Evolutionary conservation across 139 green algal genomes (phyloP), one percentile per base, ranked within the genome.

Genomic region (Coelastrella sp.): DNA sequence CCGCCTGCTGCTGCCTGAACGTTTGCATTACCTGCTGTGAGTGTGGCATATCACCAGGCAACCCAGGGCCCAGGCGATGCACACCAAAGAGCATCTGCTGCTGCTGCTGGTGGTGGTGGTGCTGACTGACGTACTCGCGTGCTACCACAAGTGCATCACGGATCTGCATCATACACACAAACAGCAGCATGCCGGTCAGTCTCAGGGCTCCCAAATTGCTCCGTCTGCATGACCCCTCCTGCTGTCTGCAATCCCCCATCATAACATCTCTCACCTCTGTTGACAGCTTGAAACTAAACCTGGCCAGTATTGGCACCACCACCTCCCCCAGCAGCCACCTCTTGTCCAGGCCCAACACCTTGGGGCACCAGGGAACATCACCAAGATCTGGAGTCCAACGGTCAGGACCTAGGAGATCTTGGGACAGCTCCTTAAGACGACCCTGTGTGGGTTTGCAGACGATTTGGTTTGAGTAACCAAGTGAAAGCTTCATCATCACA

Each of bases 291-390:
- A 79, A 34, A 11, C 43, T 15, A 23, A 41, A 8, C 13, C 38
- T 19, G 2, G 72, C 72, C 43, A 79, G 27, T 23, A 27, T 38
- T 9, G 72, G 72, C 43, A 79, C 32, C 72, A 79, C 27, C 25
- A 66, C 11, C 9, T 8, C 0, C 1, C 43, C 72, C 88, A 96
- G 86, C 67, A 96, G 76, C 19, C 85, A 38, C 11, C 93, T 83
- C 85, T 95, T 96, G 74, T 89, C 57, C 27, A 93, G 51, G 0
- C 91, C 92, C 68, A 95, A 73, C 35, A 96, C 68, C 0, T 2
- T 79, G 2, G 91, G 89, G 40, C 80, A 19, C 93, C 92, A 96
- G 5, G 34, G 38, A 23, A 69, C 68, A 30, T 27, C 43, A 13
- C 35, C 50, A 5, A 23, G 15, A 27, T 35, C 72, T 17, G 66